phyloP scores from a whole-genome alignment of 257 asterid genomes.

The Marsdenia floribunda region DNA sequence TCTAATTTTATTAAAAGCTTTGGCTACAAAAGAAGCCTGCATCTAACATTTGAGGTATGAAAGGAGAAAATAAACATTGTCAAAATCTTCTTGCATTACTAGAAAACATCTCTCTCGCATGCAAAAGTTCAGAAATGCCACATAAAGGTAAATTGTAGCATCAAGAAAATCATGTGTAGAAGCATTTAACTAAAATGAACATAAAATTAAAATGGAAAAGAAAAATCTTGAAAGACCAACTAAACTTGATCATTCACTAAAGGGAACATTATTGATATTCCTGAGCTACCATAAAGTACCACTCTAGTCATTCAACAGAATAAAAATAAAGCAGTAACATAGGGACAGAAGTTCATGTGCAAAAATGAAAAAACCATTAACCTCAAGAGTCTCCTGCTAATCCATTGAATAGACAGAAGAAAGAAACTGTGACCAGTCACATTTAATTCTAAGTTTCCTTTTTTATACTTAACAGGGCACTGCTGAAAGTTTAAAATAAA shows the following conservation, averaged over 20 bases:
- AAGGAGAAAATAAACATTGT: not conserved
- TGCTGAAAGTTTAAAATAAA: not conserved
- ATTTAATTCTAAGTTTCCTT: not conserved
- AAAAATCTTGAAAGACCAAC: not conserved
- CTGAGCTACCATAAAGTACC: not conserved
- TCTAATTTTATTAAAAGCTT: not conserved
- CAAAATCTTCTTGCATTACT: not conserved
- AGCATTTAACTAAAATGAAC: not conserved
- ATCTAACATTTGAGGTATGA: not conserved
- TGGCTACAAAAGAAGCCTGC: too few relatives aligned
- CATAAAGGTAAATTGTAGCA: not conserved
- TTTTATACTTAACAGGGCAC: not conserved
- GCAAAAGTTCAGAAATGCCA: not conserved
- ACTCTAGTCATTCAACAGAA: not conserved
- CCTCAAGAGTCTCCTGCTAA: not conserved
- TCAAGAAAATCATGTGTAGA: not conserved
- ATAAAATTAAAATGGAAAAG: not conserved
- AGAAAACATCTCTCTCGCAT: not conserved
- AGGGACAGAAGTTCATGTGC: not conserved
- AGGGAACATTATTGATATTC: not conserved
- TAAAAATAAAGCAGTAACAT: not conserved
- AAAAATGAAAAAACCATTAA: not conserved
- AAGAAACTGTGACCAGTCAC: not conserved
- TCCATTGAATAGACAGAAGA: not conserved
- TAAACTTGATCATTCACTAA: not conserved